phyloP scores from a whole-genome alignment of 176 grass and related monocot genomes.

The Oryza australiensis region DNA sequence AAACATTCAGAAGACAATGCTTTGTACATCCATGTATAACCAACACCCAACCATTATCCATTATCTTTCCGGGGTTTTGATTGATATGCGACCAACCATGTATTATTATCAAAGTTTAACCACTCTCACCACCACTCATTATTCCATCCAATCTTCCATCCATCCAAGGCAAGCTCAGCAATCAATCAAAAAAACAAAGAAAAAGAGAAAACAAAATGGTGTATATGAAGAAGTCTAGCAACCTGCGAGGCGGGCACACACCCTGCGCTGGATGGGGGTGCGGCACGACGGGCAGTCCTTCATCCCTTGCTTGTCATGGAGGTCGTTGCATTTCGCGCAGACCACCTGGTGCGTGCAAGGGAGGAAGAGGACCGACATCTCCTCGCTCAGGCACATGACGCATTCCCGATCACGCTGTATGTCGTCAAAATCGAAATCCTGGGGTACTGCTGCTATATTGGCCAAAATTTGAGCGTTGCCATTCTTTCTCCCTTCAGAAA shows the following conservation, averaged over 20 bases:
- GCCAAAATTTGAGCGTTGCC: constrained; percentile 34
- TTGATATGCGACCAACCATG: constrained; percentile 23
- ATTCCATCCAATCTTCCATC: constrained; percentile 54
- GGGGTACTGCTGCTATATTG: constrained; percentile 20
- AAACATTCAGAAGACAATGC: constrained; percentile 3
- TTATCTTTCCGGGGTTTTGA: neutral
- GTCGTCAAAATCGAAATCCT: constrained; percentile 56
- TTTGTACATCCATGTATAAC: constrained; percentile 36
- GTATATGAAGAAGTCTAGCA: constrained; percentile 53
- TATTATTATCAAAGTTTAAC: constrained; percentile 38
- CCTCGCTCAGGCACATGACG: constrained; percentile 96
- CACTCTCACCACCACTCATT: constrained; percentile 33
- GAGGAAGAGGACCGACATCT: constrained; percentile 86
- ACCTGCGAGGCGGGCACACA: constrained; percentile 38
- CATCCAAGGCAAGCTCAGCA: constrained; percentile 49
- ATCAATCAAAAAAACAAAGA: constrained; percentile 18
- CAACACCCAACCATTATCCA: constrained; percentile 36
- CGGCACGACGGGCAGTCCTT: constrained; percentile 93
- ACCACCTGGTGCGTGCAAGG: constrained; percentile 90
- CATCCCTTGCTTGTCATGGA: constrained; percentile 93
- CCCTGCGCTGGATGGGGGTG: constrained; percentile 77
- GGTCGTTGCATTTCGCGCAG: constrained; percentile 71
- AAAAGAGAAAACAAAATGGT: constrained; percentile 35
- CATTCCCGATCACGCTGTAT: constrained; percentile 83
- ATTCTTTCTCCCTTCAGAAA: constrained; percentile 68